A percentile compares a stretch with the other conserved stretches of the same genome.
phyloP scores from a whole-genome alignment of 805 yeast species.

The Cyberlindnera mrakii region DNA sequence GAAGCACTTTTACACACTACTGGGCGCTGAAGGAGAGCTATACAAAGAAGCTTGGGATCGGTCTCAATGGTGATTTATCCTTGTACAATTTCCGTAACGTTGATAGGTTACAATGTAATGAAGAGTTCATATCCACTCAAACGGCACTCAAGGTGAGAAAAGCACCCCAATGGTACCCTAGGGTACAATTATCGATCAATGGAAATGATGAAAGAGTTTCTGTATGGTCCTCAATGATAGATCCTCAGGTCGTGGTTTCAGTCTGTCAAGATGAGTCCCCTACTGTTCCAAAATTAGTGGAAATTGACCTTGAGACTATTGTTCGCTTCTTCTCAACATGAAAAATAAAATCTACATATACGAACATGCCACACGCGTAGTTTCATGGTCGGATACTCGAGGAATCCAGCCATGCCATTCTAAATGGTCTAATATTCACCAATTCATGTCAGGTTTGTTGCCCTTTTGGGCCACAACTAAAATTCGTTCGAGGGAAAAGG shows the following conservation, averaged over 20 bases:
- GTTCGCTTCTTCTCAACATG: not conserved
- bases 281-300: conserved; percentile 1
- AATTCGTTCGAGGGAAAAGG: too few species aligned
- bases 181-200: conserved; percentile 1
- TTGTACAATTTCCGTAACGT: conserved; percentile 24
- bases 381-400: too few species aligned
- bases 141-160: not conserved
- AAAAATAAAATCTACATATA: not conserved
- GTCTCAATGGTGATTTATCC: conserved; percentile 36
- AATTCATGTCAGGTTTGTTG: too few species aligned
- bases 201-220: conserved; percentile 4
- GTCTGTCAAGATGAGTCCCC: conserved; percentile 4
- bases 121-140: not conserved
- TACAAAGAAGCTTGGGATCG: conserved; percentile 61
- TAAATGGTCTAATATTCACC: too few species aligned
- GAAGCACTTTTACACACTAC: conserved; percentile 43
- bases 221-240: conserved; percentile 22
- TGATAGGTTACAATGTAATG: not conserved
- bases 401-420: too few species aligned
- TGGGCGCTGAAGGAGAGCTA: conserved; percentile 84
- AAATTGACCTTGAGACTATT: conserved; percentile 2
- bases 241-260: conserved; percentile 6
- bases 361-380: too few species aligned
- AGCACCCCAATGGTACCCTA: conserved; percentile 2
- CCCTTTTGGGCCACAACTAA: too few species aligned